Percentiles rank a stretch among this genome's conserved stretches.
Evolutionary conservation across 257 asterid species (phyloP).

Genomic region (Linderniella brevidens): DNA sequence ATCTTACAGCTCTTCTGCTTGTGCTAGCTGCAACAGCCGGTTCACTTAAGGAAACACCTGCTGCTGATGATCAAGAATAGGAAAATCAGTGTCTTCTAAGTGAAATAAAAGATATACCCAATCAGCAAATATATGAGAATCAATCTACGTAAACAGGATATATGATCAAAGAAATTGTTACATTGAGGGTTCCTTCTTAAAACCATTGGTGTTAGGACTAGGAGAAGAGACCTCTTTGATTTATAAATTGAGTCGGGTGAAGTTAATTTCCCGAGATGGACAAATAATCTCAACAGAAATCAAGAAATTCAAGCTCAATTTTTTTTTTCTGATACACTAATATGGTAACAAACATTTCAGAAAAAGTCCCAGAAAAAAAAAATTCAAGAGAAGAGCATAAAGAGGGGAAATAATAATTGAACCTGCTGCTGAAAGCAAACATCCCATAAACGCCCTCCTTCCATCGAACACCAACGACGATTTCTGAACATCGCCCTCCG

Average conservation of each 20-base stretch:
- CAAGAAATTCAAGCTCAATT: background rate
- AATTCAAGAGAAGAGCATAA: background rate
- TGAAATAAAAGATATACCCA: conserved; percentile 3
- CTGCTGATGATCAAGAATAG: conserved; percentile 39
- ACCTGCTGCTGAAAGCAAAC: conserved; percentile 53
- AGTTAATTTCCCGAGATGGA: background rate
- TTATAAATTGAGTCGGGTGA: no score
- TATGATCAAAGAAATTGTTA: background rate
- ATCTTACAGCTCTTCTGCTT: conserved; percentile 94
- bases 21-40: conserved; percentile 78
- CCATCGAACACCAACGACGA: conserved; percentile 20
- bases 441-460: conserved; percentile 64
- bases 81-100: conserved; percentile 13
- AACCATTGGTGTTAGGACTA: background rate
- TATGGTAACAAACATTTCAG: background rate
- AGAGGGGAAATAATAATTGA: background rate
- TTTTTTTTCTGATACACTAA: no score
- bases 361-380: background rate
- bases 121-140: background rate
- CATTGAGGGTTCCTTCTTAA: background rate
- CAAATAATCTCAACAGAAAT: background rate
- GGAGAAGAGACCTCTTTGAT: background rate
- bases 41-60: conserved; percentile 39
- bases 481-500: conserved; percentile 14
- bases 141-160: background rate